A percentile compares a stretch with the other conserved stretches of the same genome.
Evolutionary conservation across 2,329 filamentous ascomycete species (phyloP).

Genomic region (Neoscytalidium dimidiatum): DNA sequence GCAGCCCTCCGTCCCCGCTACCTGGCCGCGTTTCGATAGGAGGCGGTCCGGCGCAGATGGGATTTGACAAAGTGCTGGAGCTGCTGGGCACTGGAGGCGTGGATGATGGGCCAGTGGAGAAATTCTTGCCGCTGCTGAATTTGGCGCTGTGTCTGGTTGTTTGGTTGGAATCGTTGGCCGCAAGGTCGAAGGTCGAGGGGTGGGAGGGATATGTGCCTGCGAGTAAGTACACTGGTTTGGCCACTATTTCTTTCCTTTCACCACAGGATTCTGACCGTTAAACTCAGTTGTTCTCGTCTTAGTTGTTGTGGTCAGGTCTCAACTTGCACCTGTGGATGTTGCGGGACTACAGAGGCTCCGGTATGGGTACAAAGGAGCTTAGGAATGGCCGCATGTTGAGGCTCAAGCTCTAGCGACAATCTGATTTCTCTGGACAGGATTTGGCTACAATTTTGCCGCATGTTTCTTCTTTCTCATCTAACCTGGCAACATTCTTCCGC

Average conservation of each 20-base stretch:
- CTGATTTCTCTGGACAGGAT: no score
- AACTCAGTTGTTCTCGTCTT: slow-evolving; percentile 58
- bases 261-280: slow-evolving; percentile 35
- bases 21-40: slow-evolving; percentile 23
- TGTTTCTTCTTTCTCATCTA: background rate
- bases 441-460: no score
- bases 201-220: slow-evolving; percentile 41
- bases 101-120: slow-evolving; percentile 54
- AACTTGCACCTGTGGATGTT: slow-evolving; percentile 70
- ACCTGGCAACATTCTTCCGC: background rate
- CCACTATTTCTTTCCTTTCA: background rate
- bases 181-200: slow-evolving; percentile 30
- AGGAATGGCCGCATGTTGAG: background rate
- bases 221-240: slow-evolving; percentile 19
- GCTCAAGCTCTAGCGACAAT: background rate
- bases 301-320: slow-evolving; percentile 62
- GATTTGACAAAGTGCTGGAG: background rate
- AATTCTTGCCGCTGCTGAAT: slow-evolving; percentile 62
- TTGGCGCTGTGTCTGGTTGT: slow-evolving; percentile 55
- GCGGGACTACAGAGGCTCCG: slow-evolving; percentile 14
- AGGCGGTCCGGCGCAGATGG: background rate
- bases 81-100: background rate
- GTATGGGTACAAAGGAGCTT: slow-evolving; percentile 20
- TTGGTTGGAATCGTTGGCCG: slow-evolving; percentile 32
- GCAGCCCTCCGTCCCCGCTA: slow-evolving; percentile 29